phyloP scores from a whole-genome alignment of 1,284 basidiomycete species.

The Fomitiporia mediterranea region DNA sequence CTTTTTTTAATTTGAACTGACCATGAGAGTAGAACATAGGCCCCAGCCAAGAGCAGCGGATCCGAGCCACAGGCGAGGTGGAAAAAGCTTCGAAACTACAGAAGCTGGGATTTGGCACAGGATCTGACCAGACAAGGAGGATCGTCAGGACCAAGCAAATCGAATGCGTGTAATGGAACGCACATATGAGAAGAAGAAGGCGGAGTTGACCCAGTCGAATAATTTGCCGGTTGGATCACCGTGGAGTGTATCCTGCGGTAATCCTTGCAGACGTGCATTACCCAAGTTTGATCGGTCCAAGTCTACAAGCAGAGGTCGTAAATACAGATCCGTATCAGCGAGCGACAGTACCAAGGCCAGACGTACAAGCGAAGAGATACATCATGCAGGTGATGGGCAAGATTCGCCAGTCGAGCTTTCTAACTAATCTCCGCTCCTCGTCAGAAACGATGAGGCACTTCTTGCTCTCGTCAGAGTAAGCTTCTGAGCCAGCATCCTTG shows the following conservation, averaged over 20 bases:
- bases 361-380: constrained; percentile 71
- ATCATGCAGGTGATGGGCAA: constrained; percentile 66
- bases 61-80: constrained; percentile 63
- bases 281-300: constrained; percentile 48
- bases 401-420: constrained; percentile 63
- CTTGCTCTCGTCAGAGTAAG: not conserved
- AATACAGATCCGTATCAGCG: constrained; percentile 49
- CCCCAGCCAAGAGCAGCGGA: constrained; percentile 67
- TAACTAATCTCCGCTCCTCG: constrained; percentile 55
- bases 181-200: constrained; percentile 74
- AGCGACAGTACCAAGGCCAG: constrained; percentile 26
- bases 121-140: constrained; percentile 39
- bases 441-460: constrained; percentile 8
- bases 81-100: constrained; percentile 59
- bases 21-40: constrained; percentile 63
- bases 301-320: not conserved
- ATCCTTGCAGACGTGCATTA: constrained; percentile 68
- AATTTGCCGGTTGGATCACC: constrained; percentile 62
- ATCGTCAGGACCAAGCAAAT: not conserved
- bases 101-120: constrained; percentile 65
- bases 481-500: not conserved
- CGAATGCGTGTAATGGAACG: constrained; percentile 25
- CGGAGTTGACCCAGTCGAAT: constrained; percentile 74
- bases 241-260: constrained; percentile 55
- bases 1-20: constrained; percentile 24